These are phyloP conservation scores for Pascua guehoae DNA, from an alignment of 1,284 basidiomycete genomes.

Conservation along the genomic window DNA sequence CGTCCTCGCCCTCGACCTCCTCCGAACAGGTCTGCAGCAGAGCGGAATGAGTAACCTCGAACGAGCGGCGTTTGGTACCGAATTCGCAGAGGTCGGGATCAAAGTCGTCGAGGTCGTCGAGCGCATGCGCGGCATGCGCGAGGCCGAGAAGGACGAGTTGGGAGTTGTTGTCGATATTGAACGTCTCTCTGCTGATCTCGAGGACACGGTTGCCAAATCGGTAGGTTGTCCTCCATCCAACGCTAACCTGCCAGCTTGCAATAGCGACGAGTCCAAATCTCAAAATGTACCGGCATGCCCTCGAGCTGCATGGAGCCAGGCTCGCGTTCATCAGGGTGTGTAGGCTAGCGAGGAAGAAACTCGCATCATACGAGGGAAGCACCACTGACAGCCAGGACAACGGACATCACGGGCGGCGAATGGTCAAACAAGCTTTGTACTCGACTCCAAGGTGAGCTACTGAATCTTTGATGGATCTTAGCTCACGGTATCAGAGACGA, in stretches of 20 bases:
- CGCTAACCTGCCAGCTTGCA: slow-evolving; percentile 17
- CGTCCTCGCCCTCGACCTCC: slow-evolving; percentile 33
- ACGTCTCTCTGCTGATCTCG: slow-evolving; percentile 23
- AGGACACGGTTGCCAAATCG: slow-evolving; percentile 20
- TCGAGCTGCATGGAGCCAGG: slow-evolving; percentile 28
- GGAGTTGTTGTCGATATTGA: slow-evolving; percentile 11
- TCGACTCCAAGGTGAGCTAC: slow-evolving; percentile 14
- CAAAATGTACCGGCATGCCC: slow-evolving; percentile 15
- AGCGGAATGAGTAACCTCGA: slow-evolving; percentile 30
- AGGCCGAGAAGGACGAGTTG: background rate
- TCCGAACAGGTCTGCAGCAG: slow-evolving; percentile 21
- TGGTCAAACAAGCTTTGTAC: slow-evolving; percentile 25
- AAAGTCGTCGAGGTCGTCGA: slow-evolving; percentile 24
- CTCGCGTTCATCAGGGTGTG: slow-evolving; percentile 27
- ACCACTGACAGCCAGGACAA: slow-evolving; percentile 18
- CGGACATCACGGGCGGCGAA: slow-evolving; percentile 21
- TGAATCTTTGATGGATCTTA: background rate
- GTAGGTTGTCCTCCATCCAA: slow-evolving; percentile 9
- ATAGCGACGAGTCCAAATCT: slow-evolving; percentile 22
- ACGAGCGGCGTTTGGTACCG: slow-evolving; percentile 31
- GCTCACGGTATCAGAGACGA: slow-evolving; percentile 14
- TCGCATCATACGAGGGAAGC: no score
- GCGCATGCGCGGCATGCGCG: background rate
- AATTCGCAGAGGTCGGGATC: slow-evolving; percentile 31
- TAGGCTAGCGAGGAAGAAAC: background rate